phyloP scores from a whole-genome alignment of 225 moss, liverwort and hornwort species.

The Pseudisothecium myosuroides region DNA sequence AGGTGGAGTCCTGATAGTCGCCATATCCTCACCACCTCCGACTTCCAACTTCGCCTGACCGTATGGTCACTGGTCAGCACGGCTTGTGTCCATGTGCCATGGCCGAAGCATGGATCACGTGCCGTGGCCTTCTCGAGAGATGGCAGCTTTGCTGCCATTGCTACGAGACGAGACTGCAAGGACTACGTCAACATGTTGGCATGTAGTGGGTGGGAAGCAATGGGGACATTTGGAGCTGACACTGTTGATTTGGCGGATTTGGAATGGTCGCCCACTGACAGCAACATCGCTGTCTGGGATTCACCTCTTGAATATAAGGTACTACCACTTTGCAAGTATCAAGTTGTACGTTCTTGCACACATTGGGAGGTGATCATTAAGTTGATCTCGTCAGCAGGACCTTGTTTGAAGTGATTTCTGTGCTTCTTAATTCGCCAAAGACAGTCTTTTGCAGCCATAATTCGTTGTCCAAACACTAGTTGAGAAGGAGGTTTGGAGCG shows the following conservation, averaged over 20 bases:
- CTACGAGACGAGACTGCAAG: slow-evolving; percentile 78
- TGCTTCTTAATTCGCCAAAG: not conserved
- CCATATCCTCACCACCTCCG: slow-evolving; percentile 83
- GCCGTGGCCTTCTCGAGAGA: slow-evolving; percentile 68
- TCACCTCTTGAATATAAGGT: slow-evolving; percentile 90
- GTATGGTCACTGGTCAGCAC: slow-evolving; percentile 91
- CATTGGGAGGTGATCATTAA: not conserved
- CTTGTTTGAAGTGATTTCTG: not conserved
- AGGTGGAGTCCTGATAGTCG: slow-evolving; percentile 93
- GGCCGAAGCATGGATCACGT: slow-evolving; percentile 75
- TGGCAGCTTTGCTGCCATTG: slow-evolving; percentile 74
- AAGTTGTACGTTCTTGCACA: not conserved
- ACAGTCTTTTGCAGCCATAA: not conserved
- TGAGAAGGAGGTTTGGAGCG: not conserved
- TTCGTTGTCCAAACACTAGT: not conserved
- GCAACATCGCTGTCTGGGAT: slow-evolving; percentile 88
- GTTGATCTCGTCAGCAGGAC: not conserved
- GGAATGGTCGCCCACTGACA: slow-evolving; percentile 92
- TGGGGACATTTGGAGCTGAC: slow-evolving; percentile 69
- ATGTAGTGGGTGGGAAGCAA: slow-evolving; percentile 65
- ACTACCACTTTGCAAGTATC: not conserved
- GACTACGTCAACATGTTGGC: slow-evolving; percentile 78
- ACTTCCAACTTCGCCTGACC: slow-evolving; percentile 79
- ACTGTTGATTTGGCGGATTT: slow-evolving; percentile 71
- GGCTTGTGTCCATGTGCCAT: slow-evolving; percentile 79